Conservation (phyloP, 352 stramenopile species). For the Globisporangium sylvaticum region DNA sequence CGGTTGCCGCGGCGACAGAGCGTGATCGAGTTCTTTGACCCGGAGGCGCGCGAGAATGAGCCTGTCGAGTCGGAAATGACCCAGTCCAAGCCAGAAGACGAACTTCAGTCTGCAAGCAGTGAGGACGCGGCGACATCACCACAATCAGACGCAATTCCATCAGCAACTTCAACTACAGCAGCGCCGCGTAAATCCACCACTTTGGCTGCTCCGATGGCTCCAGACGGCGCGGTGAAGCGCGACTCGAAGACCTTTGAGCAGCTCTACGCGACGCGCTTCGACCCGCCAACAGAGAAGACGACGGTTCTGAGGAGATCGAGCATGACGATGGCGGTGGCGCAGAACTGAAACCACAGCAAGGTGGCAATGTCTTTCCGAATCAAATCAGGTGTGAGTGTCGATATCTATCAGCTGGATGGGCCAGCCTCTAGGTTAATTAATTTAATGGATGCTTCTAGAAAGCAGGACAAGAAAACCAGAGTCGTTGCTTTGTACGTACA, state of each 20-base stretch:
- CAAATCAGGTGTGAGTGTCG: background rate
- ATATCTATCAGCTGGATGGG: background rate
- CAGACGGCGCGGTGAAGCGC: background rate
- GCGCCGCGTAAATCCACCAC: background rate
- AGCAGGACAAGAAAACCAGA: background rate
- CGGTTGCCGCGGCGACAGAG: constrained; percentile 41
- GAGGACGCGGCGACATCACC: background rate
- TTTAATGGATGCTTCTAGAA: constrained; percentile 7
- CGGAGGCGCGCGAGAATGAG: constrained; percentile 14
- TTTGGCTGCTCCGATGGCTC: background rate
- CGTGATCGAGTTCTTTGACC: constrained; percentile 49
- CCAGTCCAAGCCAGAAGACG: background rate
- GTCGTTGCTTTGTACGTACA: background rate
- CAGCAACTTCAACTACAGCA: background rate
- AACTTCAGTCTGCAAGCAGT: background rate
- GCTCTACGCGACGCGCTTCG: constrained; percentile 67
- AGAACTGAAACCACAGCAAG: background rate
- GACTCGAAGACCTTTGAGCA: constrained; percentile 31
- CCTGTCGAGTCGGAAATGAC: background rate
- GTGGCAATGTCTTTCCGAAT: background rate
- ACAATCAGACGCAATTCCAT: background rate
- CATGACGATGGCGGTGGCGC: constrained; percentile 9
- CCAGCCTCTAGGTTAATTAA: background rate
- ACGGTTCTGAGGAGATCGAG: constrained; percentile 21
- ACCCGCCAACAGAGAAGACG: constrained; percentile 22